Conservation (phyloP, 352 stramenopile genomes). For the Pythium phragmiticola region DNA sequence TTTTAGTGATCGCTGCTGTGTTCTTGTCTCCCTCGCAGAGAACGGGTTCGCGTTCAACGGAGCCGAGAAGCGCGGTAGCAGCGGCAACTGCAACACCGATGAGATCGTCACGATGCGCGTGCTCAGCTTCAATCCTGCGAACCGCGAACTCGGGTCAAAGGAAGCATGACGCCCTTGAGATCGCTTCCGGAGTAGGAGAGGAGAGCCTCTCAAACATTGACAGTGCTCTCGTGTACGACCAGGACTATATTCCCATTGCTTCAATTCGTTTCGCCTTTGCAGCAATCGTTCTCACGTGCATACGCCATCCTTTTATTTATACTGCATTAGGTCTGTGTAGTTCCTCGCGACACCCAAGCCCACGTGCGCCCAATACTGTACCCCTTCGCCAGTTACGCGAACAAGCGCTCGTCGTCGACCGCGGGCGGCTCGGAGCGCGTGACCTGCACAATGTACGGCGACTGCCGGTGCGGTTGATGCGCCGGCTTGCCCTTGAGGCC, state of each 20-base stretch:
- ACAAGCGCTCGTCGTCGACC: conserved; percentile 42
- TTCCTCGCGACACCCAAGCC: no score
- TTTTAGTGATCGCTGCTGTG: neutral
- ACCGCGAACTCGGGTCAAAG: neutral
- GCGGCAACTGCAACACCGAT: conserved; percentile 8
- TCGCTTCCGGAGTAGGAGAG: neutral
- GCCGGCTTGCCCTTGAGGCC: conserved; percentile 95
- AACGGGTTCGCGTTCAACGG: conserved; percentile 41
- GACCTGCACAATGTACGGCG: conserved; percentile 83
- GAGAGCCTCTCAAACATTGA: no score
- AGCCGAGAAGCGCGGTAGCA: conserved; percentile 12
- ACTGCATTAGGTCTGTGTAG: neutral
- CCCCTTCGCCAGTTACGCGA: conserved; percentile 26
- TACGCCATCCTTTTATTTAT: conserved; percentile 15
- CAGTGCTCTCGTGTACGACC: no score
- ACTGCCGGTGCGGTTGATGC: conserved; percentile 86
- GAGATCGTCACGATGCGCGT: conserved; percentile 37
- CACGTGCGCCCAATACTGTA: no score
- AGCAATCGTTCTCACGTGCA: neutral
- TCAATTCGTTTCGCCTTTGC: neutral
- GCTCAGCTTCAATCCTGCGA: conserved; percentile 17
- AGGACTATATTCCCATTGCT: no score
- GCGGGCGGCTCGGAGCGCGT: conserved; percentile 51
- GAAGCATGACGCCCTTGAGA: neutral
- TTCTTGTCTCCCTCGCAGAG: conserved; percentile 9